Conservation (phyloP, 805 yeast species). For the Tetrapisispora iriomotensis region DNA sequence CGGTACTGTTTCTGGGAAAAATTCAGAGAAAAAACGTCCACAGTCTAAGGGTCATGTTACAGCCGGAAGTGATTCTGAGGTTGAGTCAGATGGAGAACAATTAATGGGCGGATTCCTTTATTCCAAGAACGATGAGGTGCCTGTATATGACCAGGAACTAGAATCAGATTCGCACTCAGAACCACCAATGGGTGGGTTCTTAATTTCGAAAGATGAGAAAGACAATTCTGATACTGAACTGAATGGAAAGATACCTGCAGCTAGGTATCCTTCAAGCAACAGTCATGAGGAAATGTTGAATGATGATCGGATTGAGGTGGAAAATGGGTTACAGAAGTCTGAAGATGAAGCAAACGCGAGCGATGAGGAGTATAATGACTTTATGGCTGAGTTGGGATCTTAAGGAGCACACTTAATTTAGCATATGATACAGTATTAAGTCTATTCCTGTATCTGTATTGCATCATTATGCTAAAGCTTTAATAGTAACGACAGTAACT, state of each 20-base stretch:
- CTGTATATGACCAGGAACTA: neutral
- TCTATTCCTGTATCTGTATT: too few species aligned
- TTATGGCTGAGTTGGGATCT: slow-evolving; percentile 23
- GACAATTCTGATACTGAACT: neutral
- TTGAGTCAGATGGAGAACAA: slow-evolving; percentile 2
- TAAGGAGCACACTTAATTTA: slow-evolving; percentile 1
- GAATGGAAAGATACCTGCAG: slow-evolving; percentile 3
- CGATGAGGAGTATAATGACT: slow-evolving; percentile 26
- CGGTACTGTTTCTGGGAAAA: slow-evolving; percentile 27
- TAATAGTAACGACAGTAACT: too few species aligned
- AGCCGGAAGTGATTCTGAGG: slow-evolving; percentile 1
- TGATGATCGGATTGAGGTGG: neutral
- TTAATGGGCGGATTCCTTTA: slow-evolving; percentile 9
- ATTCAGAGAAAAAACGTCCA: neutral
- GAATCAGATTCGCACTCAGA: too few species aligned
- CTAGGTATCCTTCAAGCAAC: too few species aligned
- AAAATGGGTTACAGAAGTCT: neutral
- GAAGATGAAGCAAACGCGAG: slow-evolving; percentile 1
- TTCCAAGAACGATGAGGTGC: slow-evolving; percentile 6
- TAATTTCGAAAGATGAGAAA: neutral
- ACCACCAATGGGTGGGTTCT: neutral
- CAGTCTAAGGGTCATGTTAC: too few species aligned
- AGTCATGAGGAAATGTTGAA: too few species aligned
- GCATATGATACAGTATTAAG: too few species aligned
- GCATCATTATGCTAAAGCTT: too few species aligned